Base-by-base conservation (phyloP, 306 rosid species). In the Lathyrus tuberosus region DNA sequence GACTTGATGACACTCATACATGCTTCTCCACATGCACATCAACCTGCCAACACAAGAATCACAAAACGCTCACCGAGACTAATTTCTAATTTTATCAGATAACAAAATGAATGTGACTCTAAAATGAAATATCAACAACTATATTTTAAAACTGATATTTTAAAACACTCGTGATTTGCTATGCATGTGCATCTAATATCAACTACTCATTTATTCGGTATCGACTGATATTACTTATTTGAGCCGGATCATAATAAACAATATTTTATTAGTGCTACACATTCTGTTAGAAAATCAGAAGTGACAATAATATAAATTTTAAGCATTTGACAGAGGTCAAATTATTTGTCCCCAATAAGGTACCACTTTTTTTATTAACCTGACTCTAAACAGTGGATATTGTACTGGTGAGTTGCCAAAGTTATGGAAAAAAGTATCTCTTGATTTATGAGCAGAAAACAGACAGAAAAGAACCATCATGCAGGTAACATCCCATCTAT, bases 11-110 rank as follows among this genome's bases (percentile, higher is more conserved):
- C 92, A 87, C 77, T 91, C 96, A 13, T 94, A 94, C 99, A 94
- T 94, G 84, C 86, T 83, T 82, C 97, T 86, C 99, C 99, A 94
- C 97, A 91, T 94, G 83, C 97, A 83, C 96, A 86, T 91, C 83
- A 94, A 83, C 65, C 99, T 94, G 87, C 62, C 77, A 68, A 46
- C 24, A 43, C 37, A 66, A 26, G 18, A 65, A 57, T 49, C 65
- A 31, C 28, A 10, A 20, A 20, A 70, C n/a, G 30, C 52, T 40
- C 30, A 74, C n/a, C 51, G 28, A 66, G 74, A 65, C 53, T 17
- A n/a, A 6, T 17, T 69, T 56, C 53, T 17, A n/a, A 6, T 17
- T 69, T 56, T 56, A 12, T 56, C 6, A 12, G 1, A 54, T 12
- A 56, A 11, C 38, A 56, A 52, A 51, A 54, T 0, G 10, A 12